These are phyloP conservation scores for Dactylorhiza incarnata DNA, from an alignment of 106 monocot genomes.

Conservation along the genomic window DNA sequence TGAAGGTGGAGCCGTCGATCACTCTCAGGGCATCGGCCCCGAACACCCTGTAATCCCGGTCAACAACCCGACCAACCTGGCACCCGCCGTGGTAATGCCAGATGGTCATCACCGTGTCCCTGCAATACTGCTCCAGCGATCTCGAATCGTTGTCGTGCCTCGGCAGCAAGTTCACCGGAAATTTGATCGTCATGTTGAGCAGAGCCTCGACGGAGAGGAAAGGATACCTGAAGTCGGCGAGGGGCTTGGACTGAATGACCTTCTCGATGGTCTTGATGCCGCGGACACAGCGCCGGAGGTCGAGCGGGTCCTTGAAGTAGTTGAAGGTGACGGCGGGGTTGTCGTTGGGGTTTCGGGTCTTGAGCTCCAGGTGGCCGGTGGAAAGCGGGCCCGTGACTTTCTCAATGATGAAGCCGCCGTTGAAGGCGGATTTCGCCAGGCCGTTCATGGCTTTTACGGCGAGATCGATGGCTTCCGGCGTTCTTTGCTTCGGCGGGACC, in stretches of 20 bases:
- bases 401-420: conserved; percentile 81
- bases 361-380: conserved; percentile 52
- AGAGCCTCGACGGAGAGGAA: conserved; percentile 35
- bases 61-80: conserved; percentile 58
- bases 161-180: conserved; percentile 48
- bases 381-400: conserved; percentile 69
- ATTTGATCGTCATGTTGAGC: conserved; percentile 51
- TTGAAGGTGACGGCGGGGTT: conserved; percentile 89
- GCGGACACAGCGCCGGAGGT: conserved; percentile 58
- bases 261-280: conserved; percentile 60
- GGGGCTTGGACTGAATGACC: conserved; percentile 48
- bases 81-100: conserved; percentile 98
- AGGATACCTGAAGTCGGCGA: conserved; percentile 50
- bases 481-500: conserved; percentile 58
- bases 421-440: conserved; percentile 18
- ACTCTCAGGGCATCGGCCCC: conserved; percentile 62
- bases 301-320: conserved; percentile 62
- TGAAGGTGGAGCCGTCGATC: conserved; percentile 78
- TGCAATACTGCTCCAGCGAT: conserved; percentile 61
- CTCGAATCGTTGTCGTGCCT: conserved; percentile 57
- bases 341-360: conserved; percentile 35
- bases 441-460: conserved; percentile 24
- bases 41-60: conserved; percentile 41
- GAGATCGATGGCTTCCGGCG: conserved; percentile 45
- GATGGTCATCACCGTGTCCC: conserved; percentile 86